phyloP scores from a whole-genome alignment of 345 rosid species.

The Sonneratia caseolaris region DNA sequence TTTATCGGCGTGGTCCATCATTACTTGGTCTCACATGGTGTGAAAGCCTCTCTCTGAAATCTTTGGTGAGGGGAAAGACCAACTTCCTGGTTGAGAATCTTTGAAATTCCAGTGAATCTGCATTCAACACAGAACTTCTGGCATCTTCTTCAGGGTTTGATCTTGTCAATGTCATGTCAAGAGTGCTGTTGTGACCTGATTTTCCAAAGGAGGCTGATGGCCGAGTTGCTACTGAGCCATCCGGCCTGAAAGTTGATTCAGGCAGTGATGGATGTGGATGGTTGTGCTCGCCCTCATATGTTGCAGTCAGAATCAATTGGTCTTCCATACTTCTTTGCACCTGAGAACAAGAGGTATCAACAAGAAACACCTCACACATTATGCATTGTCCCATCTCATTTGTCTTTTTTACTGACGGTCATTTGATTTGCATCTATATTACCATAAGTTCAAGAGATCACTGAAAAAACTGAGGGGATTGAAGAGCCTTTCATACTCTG shows the following conservation, averaged over 20 bases:
- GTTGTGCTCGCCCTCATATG: conserved; percentile 98
- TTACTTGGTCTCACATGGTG: conserved; percentile 16
- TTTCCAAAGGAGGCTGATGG: conserved; percentile 25
- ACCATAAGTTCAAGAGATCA: neutral
- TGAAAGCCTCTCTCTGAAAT: conserved; percentile 58
- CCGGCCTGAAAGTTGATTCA: conserved; percentile 40
- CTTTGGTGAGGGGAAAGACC: conserved; percentile 80
- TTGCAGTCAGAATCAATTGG: conserved; percentile 68
- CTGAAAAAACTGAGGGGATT: neutral
- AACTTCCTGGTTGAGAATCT: conserved; percentile 72
- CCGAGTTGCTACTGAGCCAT: conserved; percentile 28
- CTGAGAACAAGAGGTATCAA: conserved; percentile 23
- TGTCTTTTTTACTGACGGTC: neutral
- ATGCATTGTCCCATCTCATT: neutral
- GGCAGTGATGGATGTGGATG: conserved; percentile 58
- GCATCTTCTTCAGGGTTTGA: conserved; percentile 14
- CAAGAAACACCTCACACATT: neutral
- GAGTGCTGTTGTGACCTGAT: conserved; percentile 29
- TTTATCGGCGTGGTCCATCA: neutral
- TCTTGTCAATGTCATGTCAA: conserved; percentile 39
- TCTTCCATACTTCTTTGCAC: conserved; percentile 94
- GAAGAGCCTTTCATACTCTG: neutral
- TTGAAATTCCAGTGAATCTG: conserved; percentile 41
- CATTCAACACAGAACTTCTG: conserved; percentile 6
- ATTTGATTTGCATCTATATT: neutral